These are phyloP conservation scores for Penicillium sp. DNA, from an alignment of 2,329 filamentous ascomycete genomes.

Conservation along the genomic window DNA sequence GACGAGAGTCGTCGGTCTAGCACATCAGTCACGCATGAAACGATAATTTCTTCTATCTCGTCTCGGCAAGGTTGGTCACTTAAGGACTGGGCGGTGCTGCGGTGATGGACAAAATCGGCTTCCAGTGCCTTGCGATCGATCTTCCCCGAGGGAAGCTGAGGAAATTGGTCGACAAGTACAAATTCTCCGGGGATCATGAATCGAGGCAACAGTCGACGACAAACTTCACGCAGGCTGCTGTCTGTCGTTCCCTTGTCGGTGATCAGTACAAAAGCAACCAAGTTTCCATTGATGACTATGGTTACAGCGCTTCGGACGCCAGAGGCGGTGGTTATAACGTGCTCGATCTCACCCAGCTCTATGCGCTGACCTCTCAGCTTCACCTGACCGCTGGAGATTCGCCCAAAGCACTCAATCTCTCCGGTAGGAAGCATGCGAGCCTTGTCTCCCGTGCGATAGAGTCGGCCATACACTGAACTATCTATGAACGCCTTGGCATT, in stretches of 20 bases:
- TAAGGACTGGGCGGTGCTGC: conserved; percentile 15
- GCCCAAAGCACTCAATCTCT: conserved; percentile 76
- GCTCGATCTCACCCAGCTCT: conserved; percentile 76
- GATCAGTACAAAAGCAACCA: conserved; percentile 73
- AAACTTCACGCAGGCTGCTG: conserved; percentile 56
- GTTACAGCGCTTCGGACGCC: conserved; percentile 67
- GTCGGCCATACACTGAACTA: conserved; percentile 60
- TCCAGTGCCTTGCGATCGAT: conserved; percentile 68
- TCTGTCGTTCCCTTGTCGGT: conserved; percentile 44
- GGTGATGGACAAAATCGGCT: conserved; percentile 49
- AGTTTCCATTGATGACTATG: conserved; percentile 62
- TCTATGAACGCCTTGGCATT: conserved; percentile 70
- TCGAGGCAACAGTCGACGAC: conserved; percentile 71
- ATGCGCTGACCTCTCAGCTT: conserved; percentile 83
- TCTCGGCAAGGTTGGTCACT: conserved; percentile 23
- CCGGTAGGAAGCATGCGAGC: conserved; percentile 67
- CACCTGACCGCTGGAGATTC: conserved; percentile 76
- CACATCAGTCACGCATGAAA: conserved; percentile 42
- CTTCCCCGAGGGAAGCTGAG: conserved; percentile 79
- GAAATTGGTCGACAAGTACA: conserved; percentile 62
- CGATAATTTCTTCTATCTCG: conserved; percentile 36
- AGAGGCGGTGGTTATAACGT: conserved; percentile 61
- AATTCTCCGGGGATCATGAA: conserved; percentile 83
- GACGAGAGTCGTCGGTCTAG: conserved; percentile 42
- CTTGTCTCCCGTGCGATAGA: conserved; percentile 86